Evolutionary conservation across 495 filamentous ascomycete genomes (phyloP).

Genomic region (Talaromyces trachyspermus): DNA sequence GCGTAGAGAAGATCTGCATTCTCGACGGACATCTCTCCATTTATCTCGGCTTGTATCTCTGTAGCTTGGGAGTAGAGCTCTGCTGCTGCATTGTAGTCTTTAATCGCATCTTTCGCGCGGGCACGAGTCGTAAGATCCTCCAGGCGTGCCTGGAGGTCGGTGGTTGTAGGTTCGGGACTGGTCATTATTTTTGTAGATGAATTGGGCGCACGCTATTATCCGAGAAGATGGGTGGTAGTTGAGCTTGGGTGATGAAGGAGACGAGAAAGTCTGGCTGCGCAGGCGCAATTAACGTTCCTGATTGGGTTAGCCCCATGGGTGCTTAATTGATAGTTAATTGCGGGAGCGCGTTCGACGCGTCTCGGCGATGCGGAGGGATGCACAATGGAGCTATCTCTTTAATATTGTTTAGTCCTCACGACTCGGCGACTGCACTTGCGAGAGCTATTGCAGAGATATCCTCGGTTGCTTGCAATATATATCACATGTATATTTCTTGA

Average conservation of each 20-base stretch:
- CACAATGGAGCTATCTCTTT: no score
- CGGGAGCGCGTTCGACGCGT: no score
- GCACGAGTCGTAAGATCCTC: slow-evolving; percentile 48
- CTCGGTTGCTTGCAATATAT: no score
- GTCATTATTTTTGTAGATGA: slow-evolving; percentile 1
- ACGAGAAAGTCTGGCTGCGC: not conserved
- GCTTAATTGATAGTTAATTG: slow-evolving; percentile 4
- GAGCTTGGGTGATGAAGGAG: not conserved
- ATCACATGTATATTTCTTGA: no score
- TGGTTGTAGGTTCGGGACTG: slow-evolving; percentile 5
- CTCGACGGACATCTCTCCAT: slow-evolving; percentile 81
- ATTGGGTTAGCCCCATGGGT: not conserved
- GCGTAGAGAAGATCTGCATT: slow-evolving; percentile 91
- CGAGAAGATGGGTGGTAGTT: not conserved
- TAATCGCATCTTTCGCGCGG: slow-evolving; percentile 67
- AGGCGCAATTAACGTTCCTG: no score
- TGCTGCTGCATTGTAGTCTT: slow-evolving; percentile 74
- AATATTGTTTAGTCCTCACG: no score
- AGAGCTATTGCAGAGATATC: no score
- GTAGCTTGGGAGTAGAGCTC: slow-evolving; percentile 84
- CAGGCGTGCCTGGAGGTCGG: slow-evolving; percentile 24
- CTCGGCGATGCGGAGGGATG: no score
- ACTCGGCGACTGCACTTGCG: no score
- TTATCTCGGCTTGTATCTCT: slow-evolving; percentile 81
- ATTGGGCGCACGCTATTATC: no score